Percentiles rank a stretch among this genome's conserved stretches.
Evolutionary conservation across 2,329 filamentous ascomycete genomes (phyloP).

Genomic region (Trichoderma lentiforme): DNA sequence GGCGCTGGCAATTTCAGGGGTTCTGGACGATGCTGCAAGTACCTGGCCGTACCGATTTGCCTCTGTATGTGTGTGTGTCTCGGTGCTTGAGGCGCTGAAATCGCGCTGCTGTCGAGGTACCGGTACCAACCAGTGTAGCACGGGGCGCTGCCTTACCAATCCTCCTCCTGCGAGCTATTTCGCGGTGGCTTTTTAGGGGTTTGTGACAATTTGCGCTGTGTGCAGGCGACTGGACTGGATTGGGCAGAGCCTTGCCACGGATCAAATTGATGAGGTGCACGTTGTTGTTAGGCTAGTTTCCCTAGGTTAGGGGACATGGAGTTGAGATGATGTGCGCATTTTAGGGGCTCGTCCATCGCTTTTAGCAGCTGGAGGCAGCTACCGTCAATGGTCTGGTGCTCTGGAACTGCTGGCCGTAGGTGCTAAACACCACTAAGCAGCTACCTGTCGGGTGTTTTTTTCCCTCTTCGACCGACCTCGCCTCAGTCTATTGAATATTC

Average conservation of each 20-base stretch:
- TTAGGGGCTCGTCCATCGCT: neutral
- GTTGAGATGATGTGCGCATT: neutral
- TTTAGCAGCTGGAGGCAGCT: neutral
- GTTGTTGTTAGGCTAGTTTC: neutral
- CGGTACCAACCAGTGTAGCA: neutral
- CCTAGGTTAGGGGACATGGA: neutral
- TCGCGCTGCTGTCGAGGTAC: neutral
- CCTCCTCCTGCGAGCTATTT: neutral
- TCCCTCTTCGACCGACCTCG: neutral
- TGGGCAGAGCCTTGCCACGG: neutral
- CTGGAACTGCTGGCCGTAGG: neutral
- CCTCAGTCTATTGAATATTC: neutral
- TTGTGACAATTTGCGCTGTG: neutral
- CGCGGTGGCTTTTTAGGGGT: neutral
- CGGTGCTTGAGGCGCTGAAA: neutral
- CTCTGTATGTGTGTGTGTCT: neutral
- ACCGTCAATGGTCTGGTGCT: neutral
- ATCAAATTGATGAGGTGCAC: too few relatives aligned
- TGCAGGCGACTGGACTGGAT: neutral
- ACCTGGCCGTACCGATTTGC: neutral
- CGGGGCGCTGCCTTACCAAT: neutral
- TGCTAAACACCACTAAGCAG: neutral
- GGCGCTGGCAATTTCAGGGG: constrained; percentile 10
- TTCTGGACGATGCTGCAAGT: neutral
- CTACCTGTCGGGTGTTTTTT: neutral